phyloP scores from a whole-genome alignment of 352 stramenopile genomes.

The Phytophthora citricola region DNA sequence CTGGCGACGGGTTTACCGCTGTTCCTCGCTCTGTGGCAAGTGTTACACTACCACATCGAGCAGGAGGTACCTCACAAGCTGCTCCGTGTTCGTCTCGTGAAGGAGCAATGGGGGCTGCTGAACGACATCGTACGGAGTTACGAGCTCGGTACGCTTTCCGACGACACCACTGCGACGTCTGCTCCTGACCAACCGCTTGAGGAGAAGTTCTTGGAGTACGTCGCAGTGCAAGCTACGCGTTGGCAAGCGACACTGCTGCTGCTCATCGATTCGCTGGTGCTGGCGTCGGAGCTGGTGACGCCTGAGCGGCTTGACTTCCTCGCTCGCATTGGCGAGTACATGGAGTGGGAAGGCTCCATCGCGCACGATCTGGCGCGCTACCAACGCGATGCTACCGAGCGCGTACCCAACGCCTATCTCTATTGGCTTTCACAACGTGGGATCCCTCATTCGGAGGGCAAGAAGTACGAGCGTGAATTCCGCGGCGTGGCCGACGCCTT shows the following conservation, averaged over 20 bases:
- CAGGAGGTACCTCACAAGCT: conserved; percentile 76
- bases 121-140: conserved; percentile 75
- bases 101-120: conserved; percentile 68
- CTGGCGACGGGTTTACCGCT: conserved; percentile 76
- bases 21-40: conserved; percentile 80
- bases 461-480: conserved; percentile 61
- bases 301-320: conserved; percentile 67
- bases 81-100: conserved; percentile 61
- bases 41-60: conserved; percentile 88
- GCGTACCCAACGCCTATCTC: conserved; percentile 78
- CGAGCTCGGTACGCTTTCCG: conserved; percentile 42
- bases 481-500: conserved; percentile 41
- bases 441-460: conserved; percentile 36
- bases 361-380: conserved; percentile 82
- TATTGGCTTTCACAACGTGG: conserved; percentile 69
- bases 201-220: conserved; percentile 60
- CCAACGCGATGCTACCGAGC: conserved; percentile 62
- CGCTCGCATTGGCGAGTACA: conserved; percentile 75
- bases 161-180: not conserved
- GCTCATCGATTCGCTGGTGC: conserved; percentile 74
- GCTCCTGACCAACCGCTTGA: conserved; percentile 25
- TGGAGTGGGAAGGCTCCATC: conserved; percentile 88
- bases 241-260: conserved; percentile 86
- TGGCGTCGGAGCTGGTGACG: conserved; percentile 67
- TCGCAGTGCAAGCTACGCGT: conserved; percentile 74